Base-by-base conservation (phyloP, 2,329 filamentous ascomycete species). In the Fusarium compactum region DNA sequence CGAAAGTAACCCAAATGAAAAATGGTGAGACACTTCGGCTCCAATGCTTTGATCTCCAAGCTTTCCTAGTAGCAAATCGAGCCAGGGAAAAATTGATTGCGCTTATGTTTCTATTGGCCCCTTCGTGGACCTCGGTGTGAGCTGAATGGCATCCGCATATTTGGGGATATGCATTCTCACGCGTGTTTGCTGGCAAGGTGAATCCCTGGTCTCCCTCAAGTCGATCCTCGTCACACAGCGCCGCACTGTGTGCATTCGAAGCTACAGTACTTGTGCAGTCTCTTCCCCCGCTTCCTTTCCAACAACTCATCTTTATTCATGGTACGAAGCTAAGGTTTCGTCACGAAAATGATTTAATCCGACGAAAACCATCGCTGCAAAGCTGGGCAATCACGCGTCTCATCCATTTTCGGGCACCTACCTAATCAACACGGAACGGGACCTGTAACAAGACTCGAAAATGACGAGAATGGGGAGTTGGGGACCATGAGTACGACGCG, bases 211-310 rank as follows among this genome's bases (percentile, higher is more conserved):
- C 29, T 11, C 15, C 6, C 25, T 11, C 12, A 6, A 51, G 25
- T 58, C 18, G 30, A 64, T 58, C 27, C 34, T 46, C 25, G 38
- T 65, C 51, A 41, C 30, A 20, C 11, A 45, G 12, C 5, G 41
- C 60, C 57, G 61, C 73, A 74, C 71, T 71, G 69, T 74, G 57
- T 57, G 52, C 34, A 51, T 59, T 63, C 59, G 44, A 46, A 25
- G 43, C 46, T 58, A 38, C 34, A 38, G 18, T 38, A 25, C 20
- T 29, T 44, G 22, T 46, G 44, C 24, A 53, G 55, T 61, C 70
- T 55, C 48, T 52, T 67, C 45, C 71, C 56, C 71, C 65, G 59
- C 72, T 72, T 60, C 44, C n/a, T 70, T 72, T 60, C 46, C 15
- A 32, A 59, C 43, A 52, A 43, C 57, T 51, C 30, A 45, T 24